These are phyloP conservation scores for Hanseniaspora valbyensis DNA, from an alignment of 805 yeast genomes.

Conservation along the genomic window DNA sequence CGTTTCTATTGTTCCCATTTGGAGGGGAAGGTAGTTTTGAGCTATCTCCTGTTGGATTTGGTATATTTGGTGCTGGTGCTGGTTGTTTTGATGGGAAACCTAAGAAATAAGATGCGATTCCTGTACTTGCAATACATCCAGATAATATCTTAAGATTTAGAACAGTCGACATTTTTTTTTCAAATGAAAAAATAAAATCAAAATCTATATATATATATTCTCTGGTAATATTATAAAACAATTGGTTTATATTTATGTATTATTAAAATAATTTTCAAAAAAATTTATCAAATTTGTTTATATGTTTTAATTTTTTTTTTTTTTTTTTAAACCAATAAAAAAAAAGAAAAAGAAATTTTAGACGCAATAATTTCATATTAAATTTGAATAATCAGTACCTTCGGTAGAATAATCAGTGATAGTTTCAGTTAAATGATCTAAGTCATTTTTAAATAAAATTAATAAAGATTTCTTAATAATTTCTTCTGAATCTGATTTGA, in stretches of 20 bases:
- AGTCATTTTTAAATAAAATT: background rate
- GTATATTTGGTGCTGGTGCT: background rate
- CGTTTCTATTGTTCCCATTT: background rate
- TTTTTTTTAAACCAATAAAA: too few relatives aligned
- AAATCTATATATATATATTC: too few relatives aligned
- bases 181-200: background rate
- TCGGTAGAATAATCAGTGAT: background rate
- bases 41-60: conserved; percentile 3
- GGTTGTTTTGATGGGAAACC: conserved; percentile 17
- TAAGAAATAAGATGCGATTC: conserved; percentile 29
- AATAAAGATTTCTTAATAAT: background rate
- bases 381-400: background rate
- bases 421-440: background rate
- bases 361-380: background rate
- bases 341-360: background rate
- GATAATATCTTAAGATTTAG: conserved; percentile 17
- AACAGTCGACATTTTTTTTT: background rate
- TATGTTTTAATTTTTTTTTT: too few relatives aligned
- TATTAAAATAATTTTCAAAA: too few relatives aligned
- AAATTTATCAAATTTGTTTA: too few relatives aligned
- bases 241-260: background rate
- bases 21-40: background rate
- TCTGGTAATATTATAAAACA: too few relatives aligned
- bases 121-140: conserved; percentile 28
- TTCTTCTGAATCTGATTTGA: background rate